Evolutionary conservation across 495 filamentous ascomycete genomes (phyloP), one percentile per base, ranked within the genome.

Genomic region (Aspergillus steynii): DNA sequence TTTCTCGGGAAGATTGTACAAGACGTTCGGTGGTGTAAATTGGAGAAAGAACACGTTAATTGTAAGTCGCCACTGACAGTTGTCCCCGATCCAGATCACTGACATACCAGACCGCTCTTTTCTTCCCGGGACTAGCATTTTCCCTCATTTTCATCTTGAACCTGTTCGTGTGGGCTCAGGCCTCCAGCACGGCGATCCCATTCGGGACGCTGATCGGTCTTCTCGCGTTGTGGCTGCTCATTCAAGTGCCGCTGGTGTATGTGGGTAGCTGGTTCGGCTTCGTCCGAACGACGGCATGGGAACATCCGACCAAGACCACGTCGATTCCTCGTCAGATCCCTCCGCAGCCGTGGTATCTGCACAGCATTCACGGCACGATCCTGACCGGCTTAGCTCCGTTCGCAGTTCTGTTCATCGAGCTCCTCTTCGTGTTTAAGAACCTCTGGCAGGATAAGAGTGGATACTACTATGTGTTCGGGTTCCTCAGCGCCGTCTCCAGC

Each of bases 391-490:
- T 94, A n/a, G 83, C 96, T 26, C 92, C 93, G 0, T 97, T 97
- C 68, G 90, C 90, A 3, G 92, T 97, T 25, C 88, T 97, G 61
- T 97, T 96, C 69, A 93, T 96, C 66, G 93, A 97, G 74, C 82
- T 96, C 6, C 82, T 96, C 31, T 97, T 95, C 77, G 87, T 97
- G 32, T 97, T 97, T 71, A 90, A 91, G 71, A 93, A 88, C 59
- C 68, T 96, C 10, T 96, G 92, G 92, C 89, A 92, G 70, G 92
- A 96, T 68, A 96, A 96, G 77, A 91, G 86, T 67, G 91, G 90
- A 12, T 97, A 96, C 68, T 96, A 96, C 72, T 97, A 97, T 73
- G 87, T 97, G 46, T 96, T 96, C 74, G 93, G 93, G 8, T 97
- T 96, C 80, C 71, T 96, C 56, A 88, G 86, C 25, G 85, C 92